Evolutionary conservation across 495 filamentous ascomycete species (phyloP).

Genomic region (Neurospora cerealis): DNA sequence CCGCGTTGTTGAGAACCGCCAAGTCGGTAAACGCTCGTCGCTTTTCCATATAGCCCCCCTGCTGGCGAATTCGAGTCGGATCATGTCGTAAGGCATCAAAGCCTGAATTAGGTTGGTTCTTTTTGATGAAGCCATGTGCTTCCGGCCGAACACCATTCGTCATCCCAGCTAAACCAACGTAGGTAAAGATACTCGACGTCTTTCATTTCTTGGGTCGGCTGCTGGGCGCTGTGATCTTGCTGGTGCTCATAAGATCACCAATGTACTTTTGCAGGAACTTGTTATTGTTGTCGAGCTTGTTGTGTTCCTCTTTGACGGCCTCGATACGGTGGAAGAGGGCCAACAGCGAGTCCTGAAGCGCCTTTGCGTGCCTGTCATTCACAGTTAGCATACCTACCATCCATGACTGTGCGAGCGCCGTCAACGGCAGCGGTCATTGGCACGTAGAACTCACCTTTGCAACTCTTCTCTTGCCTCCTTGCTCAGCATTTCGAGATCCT

Average conservation of each 20-base stretch:
- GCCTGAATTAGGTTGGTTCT: background rate
- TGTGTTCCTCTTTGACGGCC: constrained; percentile 84
- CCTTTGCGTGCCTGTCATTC: constrained; percentile 63
- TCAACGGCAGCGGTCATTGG: constrained; percentile 21
- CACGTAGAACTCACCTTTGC: constrained; percentile 45
- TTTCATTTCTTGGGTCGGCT: constrained; percentile 41
- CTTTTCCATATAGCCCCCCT: background rate
- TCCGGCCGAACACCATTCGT: background rate
- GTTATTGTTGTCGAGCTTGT: constrained; percentile 91
- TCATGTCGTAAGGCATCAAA: background rate
- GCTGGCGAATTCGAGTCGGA: background rate
- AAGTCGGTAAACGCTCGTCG: background rate
- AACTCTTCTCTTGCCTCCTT: constrained; percentile 58
- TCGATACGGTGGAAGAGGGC: constrained; percentile 88
- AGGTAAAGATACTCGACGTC: background rate
- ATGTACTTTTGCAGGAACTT: constrained; percentile 90
- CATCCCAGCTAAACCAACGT: background rate
- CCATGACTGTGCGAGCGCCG: background rate
- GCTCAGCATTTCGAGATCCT: constrained; percentile 76
- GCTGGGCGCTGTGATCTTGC: constrained; percentile 60
- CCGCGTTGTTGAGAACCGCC: background rate
- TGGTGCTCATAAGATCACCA: constrained; percentile 70
- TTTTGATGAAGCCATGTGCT: background rate
- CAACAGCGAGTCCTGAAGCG: constrained; percentile 76
- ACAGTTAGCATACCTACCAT: constrained; percentile 9